Percentiles rank a stretch among this genome's conserved stretches.
Conservation (phyloP, 2,329 filamentous ascomycete species). For the Sporothrix schenckii region DNA sequence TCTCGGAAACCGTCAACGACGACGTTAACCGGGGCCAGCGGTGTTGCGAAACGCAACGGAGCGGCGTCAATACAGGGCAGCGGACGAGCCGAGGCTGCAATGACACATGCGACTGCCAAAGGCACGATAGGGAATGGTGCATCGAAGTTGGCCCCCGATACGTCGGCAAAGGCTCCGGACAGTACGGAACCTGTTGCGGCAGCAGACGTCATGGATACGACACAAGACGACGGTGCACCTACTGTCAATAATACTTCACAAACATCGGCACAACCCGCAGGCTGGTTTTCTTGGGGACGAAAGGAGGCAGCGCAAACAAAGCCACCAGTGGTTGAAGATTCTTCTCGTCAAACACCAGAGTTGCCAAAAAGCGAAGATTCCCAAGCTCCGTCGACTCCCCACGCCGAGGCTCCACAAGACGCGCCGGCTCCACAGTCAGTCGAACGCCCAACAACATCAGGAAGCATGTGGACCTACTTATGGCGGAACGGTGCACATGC, state of each 20-base stretch:
- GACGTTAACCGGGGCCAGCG: constrained; percentile 13
- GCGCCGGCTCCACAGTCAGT: constrained; percentile 27
- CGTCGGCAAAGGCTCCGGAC: neutral
- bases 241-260: neutral
- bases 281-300: constrained; percentile 35
- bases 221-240: constrained; percentile 1
- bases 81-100: neutral
- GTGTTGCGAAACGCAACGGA: neutral
- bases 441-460: constrained; percentile 36
- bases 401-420: constrained; percentile 33
- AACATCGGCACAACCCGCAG: neutral
- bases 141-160: constrained; percentile 5
- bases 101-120: neutral
- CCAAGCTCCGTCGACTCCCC: neutral
- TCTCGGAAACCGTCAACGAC: constrained; percentile 24
- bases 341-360: constrained; percentile 32
- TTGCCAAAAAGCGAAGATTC: constrained; percentile 28
- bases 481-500: constrained; percentile 42
- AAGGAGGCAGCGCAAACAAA: constrained; percentile 33
- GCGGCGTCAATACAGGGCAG: neutral
- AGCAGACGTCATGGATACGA: constrained; percentile 14
- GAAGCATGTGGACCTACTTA: constrained; percentile 39
- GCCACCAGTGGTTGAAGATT: constrained; percentile 35
- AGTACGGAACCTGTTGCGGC: neutral
- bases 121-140: constrained; percentile 30